These are phyloP conservation scores for Stentor roeselii DNA, from an alignment of 73 alveolate species.

Conservation along the genomic window DNA sequence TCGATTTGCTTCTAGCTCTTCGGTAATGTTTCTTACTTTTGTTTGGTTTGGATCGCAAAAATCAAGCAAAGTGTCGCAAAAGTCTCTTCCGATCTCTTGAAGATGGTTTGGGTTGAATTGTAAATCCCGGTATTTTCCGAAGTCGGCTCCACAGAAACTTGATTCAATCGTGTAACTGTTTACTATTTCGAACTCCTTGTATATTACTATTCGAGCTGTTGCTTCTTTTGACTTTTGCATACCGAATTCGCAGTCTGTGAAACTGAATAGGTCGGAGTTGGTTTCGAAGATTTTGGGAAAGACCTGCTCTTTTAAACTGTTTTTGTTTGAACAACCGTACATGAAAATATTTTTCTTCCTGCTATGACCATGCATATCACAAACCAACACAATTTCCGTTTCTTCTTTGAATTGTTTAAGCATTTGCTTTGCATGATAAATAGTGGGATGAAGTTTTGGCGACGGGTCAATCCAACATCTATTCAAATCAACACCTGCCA, in stretches of 20 bases:
- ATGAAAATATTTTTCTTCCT: conserved; percentile 93
- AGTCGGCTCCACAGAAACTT: conserved; percentile 95
- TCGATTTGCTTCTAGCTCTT: conserved; percentile 61
- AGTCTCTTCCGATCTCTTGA: conserved; percentile 85
- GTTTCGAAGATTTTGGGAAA: conserved; percentile 88
- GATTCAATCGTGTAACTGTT: conserved; percentile 89
- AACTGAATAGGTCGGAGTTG: conserved; percentile 78
- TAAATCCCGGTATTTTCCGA: conserved; percentile 88
- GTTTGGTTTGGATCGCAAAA: conserved; percentile 93
- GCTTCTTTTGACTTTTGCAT: conserved; percentile 90
- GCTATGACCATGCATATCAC: conserved; percentile 99
- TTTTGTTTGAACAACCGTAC: conserved; percentile 94
- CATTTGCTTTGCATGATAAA: conserved; percentile 87
- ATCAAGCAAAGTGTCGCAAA: conserved; percentile 90
- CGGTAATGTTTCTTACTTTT: conserved; percentile 72
- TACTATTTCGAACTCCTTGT: conserved; percentile 84
- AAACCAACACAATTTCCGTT: conserved; percentile 92
- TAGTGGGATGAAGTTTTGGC: conserved; percentile 94
- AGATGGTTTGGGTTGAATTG: conserved; percentile 86
- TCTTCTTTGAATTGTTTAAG: conserved; percentile 89
- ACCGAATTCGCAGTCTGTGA: conserved; percentile 87
- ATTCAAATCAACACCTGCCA: conserved; percentile 99
- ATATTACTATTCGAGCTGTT: conserved; percentile 88
- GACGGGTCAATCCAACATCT: conserved; percentile 98
- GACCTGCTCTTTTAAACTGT: conserved; percentile 78